Conservation (phyloP, 139 green algal genomes). For the Asterochloris erici region DNA sequence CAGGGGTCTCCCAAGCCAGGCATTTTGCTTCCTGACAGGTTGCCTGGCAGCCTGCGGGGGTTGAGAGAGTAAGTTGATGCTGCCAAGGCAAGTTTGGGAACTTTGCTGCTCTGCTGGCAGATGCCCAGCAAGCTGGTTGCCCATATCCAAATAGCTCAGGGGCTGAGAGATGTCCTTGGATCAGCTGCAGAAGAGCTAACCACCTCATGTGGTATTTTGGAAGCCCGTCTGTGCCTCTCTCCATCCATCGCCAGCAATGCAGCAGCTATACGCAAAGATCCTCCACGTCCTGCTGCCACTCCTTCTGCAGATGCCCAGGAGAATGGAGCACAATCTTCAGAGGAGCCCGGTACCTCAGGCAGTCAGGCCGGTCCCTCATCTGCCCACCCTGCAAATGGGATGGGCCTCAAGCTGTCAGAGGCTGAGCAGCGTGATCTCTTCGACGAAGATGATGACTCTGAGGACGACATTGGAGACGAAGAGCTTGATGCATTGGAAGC, state of each 20-base stretch:
- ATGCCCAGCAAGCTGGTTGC: too few relatives aligned
- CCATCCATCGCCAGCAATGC: background rate
- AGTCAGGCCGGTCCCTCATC: background rate
- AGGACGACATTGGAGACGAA: slow-evolving; percentile 23
- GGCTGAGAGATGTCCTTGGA: too few relatives aligned
- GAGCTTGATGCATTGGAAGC: slow-evolving; percentile 33
- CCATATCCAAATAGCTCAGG: too few relatives aligned
- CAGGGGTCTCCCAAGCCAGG: too few relatives aligned
- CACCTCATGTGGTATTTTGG: too few relatives aligned
- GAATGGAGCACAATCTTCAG: slow-evolving; percentile 6
- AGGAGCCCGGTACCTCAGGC: background rate
- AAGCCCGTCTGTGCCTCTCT: background rate
- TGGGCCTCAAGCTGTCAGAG: slow-evolving; percentile 24
- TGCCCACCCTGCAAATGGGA: background rate
- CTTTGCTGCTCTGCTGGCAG: too few relatives aligned
- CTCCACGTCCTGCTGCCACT: too few relatives aligned
- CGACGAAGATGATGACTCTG: slow-evolving; percentile 22
- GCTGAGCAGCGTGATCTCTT: slow-evolving; percentile 46
- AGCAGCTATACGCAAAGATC: background rate
- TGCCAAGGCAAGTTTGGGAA: too few relatives aligned
- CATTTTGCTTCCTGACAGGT: too few relatives aligned
- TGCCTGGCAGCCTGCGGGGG: too few relatives aligned
- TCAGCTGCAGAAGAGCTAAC: too few relatives aligned
- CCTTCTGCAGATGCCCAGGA: background rate
- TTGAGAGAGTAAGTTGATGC: too few relatives aligned